Percentiles rank a stretch among this genome's conserved stretches.
phyloP scores from a whole-genome alignment of 495 filamentous ascomycete species.

The Sordaria brevicollis region DNA sequence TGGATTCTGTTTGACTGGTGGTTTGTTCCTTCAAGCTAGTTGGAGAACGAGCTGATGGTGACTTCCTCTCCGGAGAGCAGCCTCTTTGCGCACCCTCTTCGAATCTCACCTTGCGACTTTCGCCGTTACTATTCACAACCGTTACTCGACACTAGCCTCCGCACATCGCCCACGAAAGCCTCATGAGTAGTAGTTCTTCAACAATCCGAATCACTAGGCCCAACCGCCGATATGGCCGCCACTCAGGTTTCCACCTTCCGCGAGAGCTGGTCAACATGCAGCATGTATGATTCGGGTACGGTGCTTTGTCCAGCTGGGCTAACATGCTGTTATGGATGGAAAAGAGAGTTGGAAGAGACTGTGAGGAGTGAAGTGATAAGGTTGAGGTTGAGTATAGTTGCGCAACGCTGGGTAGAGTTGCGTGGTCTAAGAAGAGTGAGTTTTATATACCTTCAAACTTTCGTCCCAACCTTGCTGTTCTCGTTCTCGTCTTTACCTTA shows the following conservation, averaged over 20 bases:
- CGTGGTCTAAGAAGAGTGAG: conserved; percentile 17
- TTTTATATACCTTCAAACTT: neutral
- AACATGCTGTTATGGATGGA: conserved; percentile 7
- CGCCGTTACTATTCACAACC: neutral
- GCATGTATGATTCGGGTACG: conserved; percentile 13
- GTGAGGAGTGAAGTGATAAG: conserved; percentile 5
- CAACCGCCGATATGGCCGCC: conserved; percentile 35
- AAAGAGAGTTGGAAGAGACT: conserved; percentile 4
- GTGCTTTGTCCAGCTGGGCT: conserved; percentile 8
- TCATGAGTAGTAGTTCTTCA: conserved; percentile 28
- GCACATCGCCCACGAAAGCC: conserved; percentile 18
- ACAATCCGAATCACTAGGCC: neutral
- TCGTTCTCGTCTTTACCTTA: neutral
- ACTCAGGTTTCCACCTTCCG: conserved; percentile 23
- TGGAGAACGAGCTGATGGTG: neutral
- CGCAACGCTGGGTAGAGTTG: conserved; percentile 20
- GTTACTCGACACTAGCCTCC: conserved; percentile 5
- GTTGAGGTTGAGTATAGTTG: conserved; percentile 18
- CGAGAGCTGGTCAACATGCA: conserved; percentile 21
- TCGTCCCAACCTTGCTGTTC: neutral
- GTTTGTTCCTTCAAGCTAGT: neutral
- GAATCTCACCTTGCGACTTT: conserved; percentile 1
- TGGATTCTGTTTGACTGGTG: neutral
- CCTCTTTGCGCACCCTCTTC: neutral
- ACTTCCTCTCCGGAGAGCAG: neutral